Evolutionary conservation across 805 yeast genomes (phyloP).

Genomic region (Wickerhamiella alocasiicola): DNA sequence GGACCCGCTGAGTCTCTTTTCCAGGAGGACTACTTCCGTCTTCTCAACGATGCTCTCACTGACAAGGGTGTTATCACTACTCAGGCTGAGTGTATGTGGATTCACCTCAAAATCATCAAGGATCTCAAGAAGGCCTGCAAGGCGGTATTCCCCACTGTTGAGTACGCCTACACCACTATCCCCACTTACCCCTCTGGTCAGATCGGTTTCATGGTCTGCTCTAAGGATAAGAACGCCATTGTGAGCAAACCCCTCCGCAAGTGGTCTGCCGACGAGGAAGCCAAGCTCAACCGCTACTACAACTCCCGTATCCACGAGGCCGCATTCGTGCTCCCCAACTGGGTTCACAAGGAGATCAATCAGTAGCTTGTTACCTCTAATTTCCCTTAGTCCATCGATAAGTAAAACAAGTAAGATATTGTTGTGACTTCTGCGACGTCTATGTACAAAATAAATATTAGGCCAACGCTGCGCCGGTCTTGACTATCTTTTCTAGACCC

Average conservation of each 20-base stretch:
- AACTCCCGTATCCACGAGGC: slow-evolving; percentile 53
- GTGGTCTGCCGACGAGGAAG: slow-evolving; percentile 36
- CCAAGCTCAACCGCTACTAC: slow-evolving; percentile 47
- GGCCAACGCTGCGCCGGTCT: slow-evolving; percentile 29
- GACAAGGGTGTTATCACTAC: slow-evolving; percentile 85
- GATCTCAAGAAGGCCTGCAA: slow-evolving; percentile 63
- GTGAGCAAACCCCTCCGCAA: slow-evolving; percentile 42
- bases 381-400: neutral
- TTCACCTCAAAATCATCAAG: slow-evolving; percentile 67
- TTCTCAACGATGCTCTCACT: slow-evolving; percentile 76
- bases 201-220: slow-evolving; percentile 63
- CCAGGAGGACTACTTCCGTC: slow-evolving; percentile 82
- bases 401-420: neutral
- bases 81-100: slow-evolving; percentile 82
- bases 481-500: slow-evolving; percentile 61
- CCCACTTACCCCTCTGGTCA: slow-evolving; percentile 87
- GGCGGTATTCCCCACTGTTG: slow-evolving; percentile 72
- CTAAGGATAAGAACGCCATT: slow-evolving; percentile 38
- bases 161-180: slow-evolving; percentile 66
- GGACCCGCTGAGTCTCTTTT: slow-evolving; percentile 94
- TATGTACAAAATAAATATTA: slow-evolving; percentile 4
- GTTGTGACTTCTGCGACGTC: neutral
- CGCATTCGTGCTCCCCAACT: slow-evolving; percentile 65
- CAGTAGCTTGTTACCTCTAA: neutral
- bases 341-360: slow-evolving; percentile 40